These are phyloP conservation scores for Xeromyces bisporus DNA, from an alignment of 495 filamentous ascomycete genomes.

Conservation along the genomic window DNA sequence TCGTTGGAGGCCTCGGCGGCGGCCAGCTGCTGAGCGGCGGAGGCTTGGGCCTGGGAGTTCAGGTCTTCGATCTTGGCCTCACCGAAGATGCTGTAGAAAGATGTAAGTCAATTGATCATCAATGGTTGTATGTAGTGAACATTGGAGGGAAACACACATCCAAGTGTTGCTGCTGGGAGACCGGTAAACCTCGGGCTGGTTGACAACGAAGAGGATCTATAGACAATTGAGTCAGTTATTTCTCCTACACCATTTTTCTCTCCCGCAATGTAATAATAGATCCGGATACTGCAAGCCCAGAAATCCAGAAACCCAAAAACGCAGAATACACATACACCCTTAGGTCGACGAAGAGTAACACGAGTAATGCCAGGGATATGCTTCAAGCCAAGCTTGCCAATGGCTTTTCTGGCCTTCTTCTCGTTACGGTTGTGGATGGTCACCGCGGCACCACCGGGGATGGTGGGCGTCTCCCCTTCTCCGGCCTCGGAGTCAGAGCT, in stretches of 20 bases:
- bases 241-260: background rate
- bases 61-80: slow-evolving; percentile 99
- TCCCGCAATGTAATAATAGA: background rate
- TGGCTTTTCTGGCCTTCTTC: slow-evolving; percentile 99
- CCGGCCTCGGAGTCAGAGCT: slow-evolving; percentile 70
- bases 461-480: slow-evolving; percentile 49
- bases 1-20: slow-evolving; percentile 64
- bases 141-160: slow-evolving; percentile 54
- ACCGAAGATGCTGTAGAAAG: slow-evolving; percentile 70
- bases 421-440: slow-evolving; percentile 95
- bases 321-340: slow-evolving; percentile 59
- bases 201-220: slow-evolving; percentile 98
- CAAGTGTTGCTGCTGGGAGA: slow-evolving; percentile 96
- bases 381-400: slow-evolving; percentile 93
- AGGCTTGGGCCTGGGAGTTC: slow-evolving; percentile 90
- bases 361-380: slow-evolving; percentile 93
- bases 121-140: background rate
- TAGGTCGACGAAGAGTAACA: slow-evolving; percentile 91
- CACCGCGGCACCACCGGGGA: slow-evolving; percentile 74
- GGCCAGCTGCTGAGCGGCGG: slow-evolving; percentile 80
- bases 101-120: slow-evolving; percentile 7
- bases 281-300: too few relatives aligned
- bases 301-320: background rate
- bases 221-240: slow-evolving; percentile 1
- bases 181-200: slow-evolving; percentile 98